Conservation (phyloP, 371 early-diverging fungal species). For the Phascolomyces articulosus region DNA sequence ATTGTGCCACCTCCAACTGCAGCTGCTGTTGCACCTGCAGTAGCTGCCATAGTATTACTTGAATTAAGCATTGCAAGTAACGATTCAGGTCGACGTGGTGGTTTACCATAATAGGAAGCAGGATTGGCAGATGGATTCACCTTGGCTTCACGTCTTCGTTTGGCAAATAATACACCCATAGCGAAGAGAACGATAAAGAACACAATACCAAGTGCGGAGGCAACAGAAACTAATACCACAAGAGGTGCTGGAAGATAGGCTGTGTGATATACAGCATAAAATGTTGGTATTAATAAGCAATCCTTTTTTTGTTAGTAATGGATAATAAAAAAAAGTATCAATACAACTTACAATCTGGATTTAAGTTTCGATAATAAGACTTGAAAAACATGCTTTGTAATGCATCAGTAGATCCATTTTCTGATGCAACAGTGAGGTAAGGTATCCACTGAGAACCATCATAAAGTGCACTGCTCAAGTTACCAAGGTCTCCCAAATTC, state of each 20-base stretch:
- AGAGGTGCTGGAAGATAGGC: constrained; percentile 56
- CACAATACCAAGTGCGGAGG: constrained; percentile 69
- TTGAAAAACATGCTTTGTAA: constrained; percentile 55
- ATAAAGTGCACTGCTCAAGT: constrained; percentile 67
- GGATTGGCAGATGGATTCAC: constrained; percentile 34
- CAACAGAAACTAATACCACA: constrained; percentile 72
- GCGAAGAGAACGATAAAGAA: constrained; percentile 68
- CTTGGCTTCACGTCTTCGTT: constrained; percentile 34
- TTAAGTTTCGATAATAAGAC: constrained; percentile 21
- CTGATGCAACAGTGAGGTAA: constrained; percentile 58
- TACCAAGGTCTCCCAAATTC: constrained; percentile 42
- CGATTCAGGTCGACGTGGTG: constrained; percentile 45
- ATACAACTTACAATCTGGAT: constrained; percentile 2
- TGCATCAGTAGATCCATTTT: constrained; percentile 40
- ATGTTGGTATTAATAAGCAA: constrained; percentile 27
- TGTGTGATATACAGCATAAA: constrained; percentile 16
- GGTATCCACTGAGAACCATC: constrained; percentile 68
- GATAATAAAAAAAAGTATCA: not conserved
- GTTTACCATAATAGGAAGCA: constrained; percentile 44
- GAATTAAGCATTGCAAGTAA: constrained; percentile 35
- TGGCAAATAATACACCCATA: constrained; percentile 42
- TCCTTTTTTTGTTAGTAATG: constrained; percentile 7
- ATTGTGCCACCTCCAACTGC: constrained; percentile 10
- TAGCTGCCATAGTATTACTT: constrained; percentile 9
- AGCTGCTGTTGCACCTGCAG: not conserved